Percentiles rank a stretch among this genome's conserved stretches.
These are phyloP conservation scores for Suhomyces bolitotheri DNA, from an alignment of 1,139 yeast genomes.

Conservation along the genomic window DNA sequence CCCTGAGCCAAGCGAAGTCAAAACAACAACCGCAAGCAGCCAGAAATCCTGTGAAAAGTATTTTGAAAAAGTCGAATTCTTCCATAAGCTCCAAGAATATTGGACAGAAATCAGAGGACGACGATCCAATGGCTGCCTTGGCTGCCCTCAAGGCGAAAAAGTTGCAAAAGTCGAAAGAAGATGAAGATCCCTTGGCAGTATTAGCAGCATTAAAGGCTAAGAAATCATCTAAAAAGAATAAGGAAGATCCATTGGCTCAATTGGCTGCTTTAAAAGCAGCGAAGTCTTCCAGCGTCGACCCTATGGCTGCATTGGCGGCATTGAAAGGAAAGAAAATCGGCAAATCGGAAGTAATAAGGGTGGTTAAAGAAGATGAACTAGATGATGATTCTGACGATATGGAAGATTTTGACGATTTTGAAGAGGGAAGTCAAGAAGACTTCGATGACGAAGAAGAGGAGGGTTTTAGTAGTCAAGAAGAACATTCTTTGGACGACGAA, in stretches of 20 bases:
- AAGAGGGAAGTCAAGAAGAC: constrained; percentile 15
- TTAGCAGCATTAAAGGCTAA: constrained; percentile 43
- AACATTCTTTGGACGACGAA: constrained; percentile 18
- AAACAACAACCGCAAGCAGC: not conserved
- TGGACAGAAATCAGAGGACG: constrained; percentile 3
- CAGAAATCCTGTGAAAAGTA: constrained; percentile 3
- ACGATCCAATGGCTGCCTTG: constrained; percentile 16
- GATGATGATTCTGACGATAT: constrained; percentile 8
- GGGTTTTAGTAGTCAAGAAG: constrained; percentile 9
- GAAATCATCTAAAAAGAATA: constrained; percentile 27
- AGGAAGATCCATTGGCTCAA: constrained; percentile 15
- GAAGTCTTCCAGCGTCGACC: constrained; percentile 16
- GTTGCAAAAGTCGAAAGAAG: constrained; percentile 16
- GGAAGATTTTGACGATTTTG: constrained; percentile 12
- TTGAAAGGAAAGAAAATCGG: constrained; percentile 16
- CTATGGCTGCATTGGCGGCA: constrained; percentile 15
- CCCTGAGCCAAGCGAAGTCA: not conserved
- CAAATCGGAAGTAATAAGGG: constrained; percentile 12
- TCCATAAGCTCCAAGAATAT: not conserved
- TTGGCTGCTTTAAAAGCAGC: no score
- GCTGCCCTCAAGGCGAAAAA: constrained; percentile 20
- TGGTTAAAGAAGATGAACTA: constrained; percentile 24
- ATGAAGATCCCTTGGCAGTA: constrained; percentile 43
- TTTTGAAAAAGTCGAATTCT: constrained; percentile 1
- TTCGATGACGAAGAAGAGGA: constrained; percentile 19